phyloP scores from a whole-genome alignment of 2,329 filamentous ascomycete genomes.

The Teratosphaeria destructans region DNA sequence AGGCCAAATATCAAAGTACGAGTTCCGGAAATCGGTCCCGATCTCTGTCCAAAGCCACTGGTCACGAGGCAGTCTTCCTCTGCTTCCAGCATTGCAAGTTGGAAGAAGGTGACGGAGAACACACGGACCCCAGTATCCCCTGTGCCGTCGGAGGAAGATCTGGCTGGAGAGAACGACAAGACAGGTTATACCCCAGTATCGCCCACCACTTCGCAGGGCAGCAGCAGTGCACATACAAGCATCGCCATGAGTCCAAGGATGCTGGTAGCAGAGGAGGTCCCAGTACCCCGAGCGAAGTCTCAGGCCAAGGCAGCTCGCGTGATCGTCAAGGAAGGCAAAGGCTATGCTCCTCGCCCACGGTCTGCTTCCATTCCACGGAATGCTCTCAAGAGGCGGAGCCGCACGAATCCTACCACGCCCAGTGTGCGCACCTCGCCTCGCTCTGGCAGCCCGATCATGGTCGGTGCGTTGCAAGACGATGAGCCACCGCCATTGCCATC shows the following conservation, averaged over 20 bases:
- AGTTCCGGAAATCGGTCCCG: not conserved
- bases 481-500: slow-evolving; percentile 22
- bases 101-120: slow-evolving; percentile 19
- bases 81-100: slow-evolving; percentile 20
- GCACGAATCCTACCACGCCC: slow-evolving; percentile 2
- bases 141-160: slow-evolving; percentile 14
- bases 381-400: slow-evolving; percentile 14
- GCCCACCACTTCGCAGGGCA: slow-evolving; percentile 10
- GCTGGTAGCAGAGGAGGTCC: slow-evolving; percentile 26
- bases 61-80: slow-evolving; percentile 16
- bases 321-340: slow-evolving; percentile 17
- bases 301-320: slow-evolving; percentile 19
- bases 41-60: slow-evolving; percentile 15
- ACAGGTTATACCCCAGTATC: slow-evolving; percentile 19
- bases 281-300: slow-evolving; percentile 16
- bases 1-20: slow-evolving; percentile 23
- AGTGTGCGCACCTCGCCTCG: slow-evolving; percentile 4
- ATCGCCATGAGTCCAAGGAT: slow-evolving; percentile 23
- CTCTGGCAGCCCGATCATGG: slow-evolving; percentile 4
- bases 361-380: slow-evolving; percentile 20
- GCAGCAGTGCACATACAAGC: slow-evolving; percentile 4
- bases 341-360: slow-evolving; percentile 21
- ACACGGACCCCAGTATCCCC: slow-evolving; percentile 20
- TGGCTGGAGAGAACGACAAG: slow-evolving; percentile 13
- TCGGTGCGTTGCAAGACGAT: slow-evolving; percentile 5